These are phyloP conservation scores for Collybia nuda DNA, from an alignment of 768 basidiomycete species.

Conservation along the genomic window DNA sequence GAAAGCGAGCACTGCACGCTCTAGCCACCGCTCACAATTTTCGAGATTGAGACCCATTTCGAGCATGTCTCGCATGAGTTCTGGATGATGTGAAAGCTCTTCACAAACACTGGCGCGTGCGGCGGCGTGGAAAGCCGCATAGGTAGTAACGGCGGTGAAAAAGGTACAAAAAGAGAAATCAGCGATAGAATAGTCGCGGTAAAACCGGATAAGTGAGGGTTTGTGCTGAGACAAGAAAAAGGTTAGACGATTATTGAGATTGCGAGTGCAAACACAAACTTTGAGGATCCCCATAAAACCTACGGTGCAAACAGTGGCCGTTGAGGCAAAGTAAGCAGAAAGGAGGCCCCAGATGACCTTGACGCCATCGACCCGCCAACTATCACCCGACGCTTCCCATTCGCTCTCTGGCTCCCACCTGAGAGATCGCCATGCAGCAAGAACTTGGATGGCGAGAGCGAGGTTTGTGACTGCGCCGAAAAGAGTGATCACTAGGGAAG, in stretches of 20 bases:
- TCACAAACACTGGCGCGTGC: constrained; percentile 68
- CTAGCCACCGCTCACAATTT: constrained; percentile 81
- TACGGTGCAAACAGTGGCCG: constrained; percentile 60
- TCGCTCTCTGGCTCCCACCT: constrained; percentile 49
- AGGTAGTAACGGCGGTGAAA: constrained; percentile 53
- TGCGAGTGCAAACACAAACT: constrained; percentile 31
- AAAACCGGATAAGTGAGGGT: constrained; percentile 69
- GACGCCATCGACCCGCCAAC: constrained; percentile 40
- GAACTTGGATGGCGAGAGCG: constrained; percentile 27
- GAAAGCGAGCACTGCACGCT: constrained; percentile 58
- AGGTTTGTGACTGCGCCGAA: constrained; percentile 28
- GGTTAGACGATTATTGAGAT: background rate
- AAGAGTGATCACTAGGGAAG: constrained; percentile 24
- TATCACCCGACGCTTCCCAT: constrained; percentile 41
- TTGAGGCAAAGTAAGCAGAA: constrained; percentile 64
- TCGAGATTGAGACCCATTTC: constrained; percentile 76
- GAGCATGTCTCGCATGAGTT: constrained; percentile 66
- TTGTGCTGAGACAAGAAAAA: constrained; percentile 42
- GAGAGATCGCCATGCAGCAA: constrained; percentile 24
- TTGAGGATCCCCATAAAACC: constrained; percentile 71
- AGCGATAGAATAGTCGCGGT: constrained; percentile 79
- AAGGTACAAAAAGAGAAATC: constrained; percentile 73
- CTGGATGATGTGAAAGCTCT: constrained; percentile 72
- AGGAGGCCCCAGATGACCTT: constrained; percentile 62
- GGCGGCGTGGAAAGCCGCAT: constrained; percentile 55